Conservation (phyloP, 805 yeast genomes). For the Barnettozyma wickerhamii region DNA sequence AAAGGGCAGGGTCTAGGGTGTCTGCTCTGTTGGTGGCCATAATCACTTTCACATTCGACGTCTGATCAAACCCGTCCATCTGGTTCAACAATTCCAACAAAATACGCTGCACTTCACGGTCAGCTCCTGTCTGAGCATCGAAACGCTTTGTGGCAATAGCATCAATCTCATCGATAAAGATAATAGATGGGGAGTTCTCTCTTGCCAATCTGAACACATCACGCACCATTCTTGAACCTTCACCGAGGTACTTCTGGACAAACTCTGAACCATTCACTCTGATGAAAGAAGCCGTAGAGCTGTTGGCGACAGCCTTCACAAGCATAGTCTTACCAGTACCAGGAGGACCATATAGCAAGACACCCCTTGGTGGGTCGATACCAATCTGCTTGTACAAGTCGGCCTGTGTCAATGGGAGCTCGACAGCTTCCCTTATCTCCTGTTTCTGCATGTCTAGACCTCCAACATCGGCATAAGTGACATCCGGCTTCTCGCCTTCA, state of each 20-base stretch:
- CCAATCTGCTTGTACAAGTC: conserved; percentile 97
- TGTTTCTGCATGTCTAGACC: conserved; percentile 99
- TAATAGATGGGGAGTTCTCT: conserved; percentile 95
- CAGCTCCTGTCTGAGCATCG: conserved; percentile 99
- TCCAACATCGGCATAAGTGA: conserved; percentile 96
- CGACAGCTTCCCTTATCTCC: conserved; percentile 98
- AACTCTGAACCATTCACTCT: conserved; percentile 98
- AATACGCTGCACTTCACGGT: conserved; percentile 98
- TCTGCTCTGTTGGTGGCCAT: conserved; percentile 99
- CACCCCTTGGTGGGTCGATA: conserved; percentile 99
- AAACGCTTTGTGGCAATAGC: conserved; percentile 99
- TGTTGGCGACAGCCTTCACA: conserved; percentile 97
- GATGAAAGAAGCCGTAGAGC: conserved; percentile 92
- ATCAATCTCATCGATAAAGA: conserved; percentile 97
- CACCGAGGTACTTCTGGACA: conserved; percentile 97
- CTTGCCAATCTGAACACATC: conserved; percentile 96
- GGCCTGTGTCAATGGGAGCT: conserved; percentile 91
- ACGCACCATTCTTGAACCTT: conserved; percentile 99
- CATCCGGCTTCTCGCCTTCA: conserved; percentile 88
- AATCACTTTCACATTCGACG: conserved; percentile 91
- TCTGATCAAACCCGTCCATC: conserved; percentile 99
- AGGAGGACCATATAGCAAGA: conserved; percentile 96
- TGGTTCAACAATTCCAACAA: conserved; percentile 92
- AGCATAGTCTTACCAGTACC: conserved; percentile 99
- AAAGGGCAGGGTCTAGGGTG: conserved; percentile 94